Percentiles rank a stretch among this genome's conserved stretches.
Conservation (phyloP, 331 rosid species). For the Arachis monticola region DNA sequence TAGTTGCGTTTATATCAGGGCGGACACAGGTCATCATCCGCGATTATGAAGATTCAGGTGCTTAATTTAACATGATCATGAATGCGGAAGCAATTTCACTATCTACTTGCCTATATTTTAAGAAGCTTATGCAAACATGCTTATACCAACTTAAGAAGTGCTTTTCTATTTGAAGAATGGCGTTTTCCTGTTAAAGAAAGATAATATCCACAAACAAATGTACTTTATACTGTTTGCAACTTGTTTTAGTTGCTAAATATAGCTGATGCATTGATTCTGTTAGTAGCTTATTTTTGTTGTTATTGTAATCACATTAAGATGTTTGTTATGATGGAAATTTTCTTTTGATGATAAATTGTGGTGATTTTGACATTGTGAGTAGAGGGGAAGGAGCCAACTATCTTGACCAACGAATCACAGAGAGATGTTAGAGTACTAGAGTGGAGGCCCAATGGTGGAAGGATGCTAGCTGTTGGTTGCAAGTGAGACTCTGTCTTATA, state of each 20-base stretch:
- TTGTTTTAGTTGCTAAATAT: no score
- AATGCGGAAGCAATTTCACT: not conserved
- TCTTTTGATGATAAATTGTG: conserved; percentile 6
- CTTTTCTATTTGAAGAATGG: not conserved
- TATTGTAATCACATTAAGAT: not conserved
- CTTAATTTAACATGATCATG: conserved; percentile 15
- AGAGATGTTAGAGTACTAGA: conserved; percentile 77
- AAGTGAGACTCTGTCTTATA: conserved; percentile 65
- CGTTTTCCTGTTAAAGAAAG: not conserved
- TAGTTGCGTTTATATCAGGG: conserved; percentile 76
- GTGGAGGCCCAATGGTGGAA: conserved; percentile 97
- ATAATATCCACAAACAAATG: not conserved
- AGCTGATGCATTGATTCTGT: not conserved
- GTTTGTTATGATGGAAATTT: not conserved
- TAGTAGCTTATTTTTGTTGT: not conserved
- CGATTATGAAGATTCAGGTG: conserved; percentile 86
- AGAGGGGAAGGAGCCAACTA: conserved; percentile 87
- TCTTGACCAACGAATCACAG: conserved; percentile 77
- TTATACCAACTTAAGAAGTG: not conserved
- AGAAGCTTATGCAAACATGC: not conserved
- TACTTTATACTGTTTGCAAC: no score
- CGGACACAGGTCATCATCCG: conserved; percentile 68
- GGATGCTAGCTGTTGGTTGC: conserved; percentile 86
- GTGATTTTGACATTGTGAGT: conserved; percentile 40
- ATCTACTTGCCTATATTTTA: not conserved